phyloP scores from a whole-genome alignment of 2,329 filamentous ascomycete genomes.

The Diplodia mutila region DNA sequence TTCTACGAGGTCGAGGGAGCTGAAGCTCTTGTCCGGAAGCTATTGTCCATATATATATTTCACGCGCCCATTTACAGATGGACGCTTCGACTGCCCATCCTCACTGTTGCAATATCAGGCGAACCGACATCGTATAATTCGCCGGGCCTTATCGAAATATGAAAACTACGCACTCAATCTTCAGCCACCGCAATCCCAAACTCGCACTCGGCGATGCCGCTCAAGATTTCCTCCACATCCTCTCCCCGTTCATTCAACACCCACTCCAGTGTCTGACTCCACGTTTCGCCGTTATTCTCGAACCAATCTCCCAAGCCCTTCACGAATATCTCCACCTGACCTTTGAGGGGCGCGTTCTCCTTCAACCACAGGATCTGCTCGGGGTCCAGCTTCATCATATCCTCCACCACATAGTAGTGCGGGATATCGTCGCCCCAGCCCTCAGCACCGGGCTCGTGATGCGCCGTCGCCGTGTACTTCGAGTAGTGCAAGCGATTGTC shows the following conservation, averaged over 20 bases:
- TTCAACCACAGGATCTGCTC: slow-evolving; percentile 62
- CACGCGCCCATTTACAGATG: too few species aligned
- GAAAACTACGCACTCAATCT: slow-evolving; percentile 4
- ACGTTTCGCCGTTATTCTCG: slow-evolving; percentile 66
- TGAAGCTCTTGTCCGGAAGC: too few species aligned
- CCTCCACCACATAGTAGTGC: slow-evolving; percentile 67
- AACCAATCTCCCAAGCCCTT: slow-evolving; percentile 62
- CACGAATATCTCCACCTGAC: slow-evolving; percentile 61
- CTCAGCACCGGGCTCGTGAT: slow-evolving; percentile 59
- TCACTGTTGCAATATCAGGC: too few species aligned
- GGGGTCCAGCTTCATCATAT: slow-evolving; percentile 67
- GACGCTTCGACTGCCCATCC: too few species aligned
- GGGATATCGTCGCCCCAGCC: slow-evolving; percentile 68
- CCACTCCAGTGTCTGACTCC: slow-evolving; percentile 61
- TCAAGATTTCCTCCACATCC: slow-evolving; percentile 60
- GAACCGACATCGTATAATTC: too few species aligned
- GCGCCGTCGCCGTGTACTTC: slow-evolving; percentile 52
- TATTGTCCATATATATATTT: too few species aligned
- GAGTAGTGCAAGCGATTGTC: slow-evolving; percentile 47
- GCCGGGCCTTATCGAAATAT: too few species aligned
- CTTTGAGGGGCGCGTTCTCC: slow-evolving; percentile 59
- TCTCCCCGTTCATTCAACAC: slow-evolving; percentile 60
- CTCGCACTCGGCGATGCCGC: slow-evolving; percentile 70
- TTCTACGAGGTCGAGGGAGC: too few species aligned
- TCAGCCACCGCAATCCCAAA: slow-evolving; percentile 61